Evolutionary conservation across 2,329 filamentous ascomycete species (phyloP), one percentile per base, ranked within the genome.

Genomic region (Sporothrix brasiliensis): DNA sequence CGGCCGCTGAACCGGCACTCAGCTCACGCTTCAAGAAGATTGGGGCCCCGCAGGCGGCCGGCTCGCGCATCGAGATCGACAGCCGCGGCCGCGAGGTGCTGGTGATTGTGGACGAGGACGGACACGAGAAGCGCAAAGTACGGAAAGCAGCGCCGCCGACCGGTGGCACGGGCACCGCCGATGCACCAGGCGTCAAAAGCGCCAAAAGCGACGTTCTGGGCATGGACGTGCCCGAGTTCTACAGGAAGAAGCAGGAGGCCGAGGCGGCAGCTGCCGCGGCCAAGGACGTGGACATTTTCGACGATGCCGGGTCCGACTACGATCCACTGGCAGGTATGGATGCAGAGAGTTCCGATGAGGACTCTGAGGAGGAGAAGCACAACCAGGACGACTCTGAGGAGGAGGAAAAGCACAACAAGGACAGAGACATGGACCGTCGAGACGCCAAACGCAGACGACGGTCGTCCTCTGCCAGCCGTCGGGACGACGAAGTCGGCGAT

Each of bases 11-110:
- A 67, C 84, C 85, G 0, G 79, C 80, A 2, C 78, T 91, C 7
- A 87, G 88, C 0, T 81, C 84, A 14, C 86, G 83, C 67, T 91
- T 91, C 78, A 89, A 85, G 74, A 91, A 89, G 79, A 88, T 91
- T 69, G 87, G 88, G 1, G 82, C 80, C 10, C 84, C 83, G 72
- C 82, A 84, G 74, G 81, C 82, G 39, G 81, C 85, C 0, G 85
- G 84, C 6, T 85, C 85, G 9, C 84, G 87, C 70, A 87, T 90
- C 74, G 88, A 90, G 76, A 81, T 81, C 21, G 88, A 90, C 75
- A 82, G 81, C 71, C 88, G 84, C 74, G 88, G 88, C 0, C 81
- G 88, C 63, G 87, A 90, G 74, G 86, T 90, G 13, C 80, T 90
- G 72, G 89, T 91, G 65, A 87, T 89, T 16, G 81, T 89, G 21